phyloP scores from a whole-genome alignment of 805 yeast species.

The Teunomyces aglyptinius region DNA sequence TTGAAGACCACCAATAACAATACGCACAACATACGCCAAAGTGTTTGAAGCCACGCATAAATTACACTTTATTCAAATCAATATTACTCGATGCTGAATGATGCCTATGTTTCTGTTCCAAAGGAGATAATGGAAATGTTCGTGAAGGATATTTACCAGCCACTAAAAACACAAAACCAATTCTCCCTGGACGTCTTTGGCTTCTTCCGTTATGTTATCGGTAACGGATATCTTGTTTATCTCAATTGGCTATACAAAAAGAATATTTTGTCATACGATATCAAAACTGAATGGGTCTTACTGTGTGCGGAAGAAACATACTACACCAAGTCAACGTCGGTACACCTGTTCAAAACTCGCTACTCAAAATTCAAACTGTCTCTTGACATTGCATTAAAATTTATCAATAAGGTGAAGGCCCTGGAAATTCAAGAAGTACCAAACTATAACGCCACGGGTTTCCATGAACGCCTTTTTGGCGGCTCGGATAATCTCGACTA shows the following conservation, averaged over 20 bases:
- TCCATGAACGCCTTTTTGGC: neutral
- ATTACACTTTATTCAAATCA: neutral
- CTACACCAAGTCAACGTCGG: neutral
- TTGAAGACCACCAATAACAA: neutral
- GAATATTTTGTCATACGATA: neutral
- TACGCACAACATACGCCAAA: neutral
- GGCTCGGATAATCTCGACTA: neutral
- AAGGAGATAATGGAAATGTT: conserved; percentile 1
- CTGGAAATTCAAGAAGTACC: neutral
- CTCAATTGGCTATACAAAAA: neutral
- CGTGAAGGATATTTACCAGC: conserved; percentile 1
- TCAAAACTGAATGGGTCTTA: neutral
- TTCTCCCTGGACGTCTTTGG: conserved; percentile 2
- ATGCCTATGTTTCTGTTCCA: neutral
- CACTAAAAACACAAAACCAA: neutral
- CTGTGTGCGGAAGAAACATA: neutral
- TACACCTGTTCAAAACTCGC: neutral
- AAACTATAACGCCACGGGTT: neutral
- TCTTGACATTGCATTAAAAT: conserved; percentile 1
- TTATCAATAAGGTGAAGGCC: neutral
- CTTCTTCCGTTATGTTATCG: neutral
- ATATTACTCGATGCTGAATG: conserved; percentile 1
- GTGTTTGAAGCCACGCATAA: neutral
- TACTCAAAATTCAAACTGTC: conserved; percentile 1
- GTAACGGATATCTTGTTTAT: neutral